phyloP scores from a whole-genome alignment of 176 grass and related monocot genomes.

The barley (Hordeum vulgare) region MorexV3_pseudomolecules_assembly NC_058519.1:643207033-643207532 shows the following conservation, averaged over 20 bases:
- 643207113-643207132: neutral
- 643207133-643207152: neutral
- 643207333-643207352: conserved; percentile 1
- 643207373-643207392: neutral
- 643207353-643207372: conserved; percentile 10
- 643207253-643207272: neutral
- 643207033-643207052: neutral
- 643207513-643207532: neutral
- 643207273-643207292: neutral
- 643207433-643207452: neutral
- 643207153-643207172: conserved; percentile 13
- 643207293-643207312: neutral
- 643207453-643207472: neutral
- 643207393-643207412: conserved; percentile 15
- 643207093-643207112: neutral
- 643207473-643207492: neutral
- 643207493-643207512: neutral
- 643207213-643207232: neutral
- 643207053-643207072: neutral
- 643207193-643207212: conserved; percentile 6
- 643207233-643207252: neutral
- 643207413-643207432: conserved; percentile 17
- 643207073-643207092: neutral
- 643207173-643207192: neutral
- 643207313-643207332: conserved; percentile 13